Conservation (phyloP, 2,329 filamentous ascomycete species). For the Ilyonectria destructans region DNA sequence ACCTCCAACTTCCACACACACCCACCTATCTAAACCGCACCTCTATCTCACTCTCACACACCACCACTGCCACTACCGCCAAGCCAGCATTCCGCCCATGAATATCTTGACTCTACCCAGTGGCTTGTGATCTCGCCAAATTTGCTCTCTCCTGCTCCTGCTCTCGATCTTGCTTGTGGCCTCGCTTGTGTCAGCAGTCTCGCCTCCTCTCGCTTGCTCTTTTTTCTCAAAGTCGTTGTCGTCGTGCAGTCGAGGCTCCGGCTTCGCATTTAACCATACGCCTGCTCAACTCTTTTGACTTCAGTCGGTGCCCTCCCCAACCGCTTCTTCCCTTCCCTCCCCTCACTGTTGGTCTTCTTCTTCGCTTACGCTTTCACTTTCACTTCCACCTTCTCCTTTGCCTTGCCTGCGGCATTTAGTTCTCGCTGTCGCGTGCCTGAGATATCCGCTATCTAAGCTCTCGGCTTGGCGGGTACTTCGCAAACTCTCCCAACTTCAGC, state of each 20-base stretch:
- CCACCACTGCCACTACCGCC: constrained; percentile 18
- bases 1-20: constrained; percentile 17
- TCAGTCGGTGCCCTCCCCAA: constrained; percentile 18
- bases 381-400: neutral
- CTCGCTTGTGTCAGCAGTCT: too few relatives aligned
- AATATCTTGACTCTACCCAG: constrained; percentile 26
- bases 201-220: neutral
- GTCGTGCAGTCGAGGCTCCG: constrained; percentile 10
- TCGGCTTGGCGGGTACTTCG: constrained; percentile 18
- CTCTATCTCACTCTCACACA: too few relatives aligned
- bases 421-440: constrained; percentile 31
- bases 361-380: too few relatives aligned
- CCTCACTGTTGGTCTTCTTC: neutral
- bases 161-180: too few relatives aligned
- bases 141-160: constrained; percentile 18
- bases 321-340: constrained; percentile 14
- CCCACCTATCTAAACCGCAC: neutral
- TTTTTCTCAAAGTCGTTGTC: neutral
- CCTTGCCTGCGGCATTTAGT: constrained; percentile 17
- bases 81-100: constrained; percentile 13
- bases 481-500: constrained; percentile 19
- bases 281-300: constrained; percentile 28
- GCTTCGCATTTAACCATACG: constrained; percentile 30
- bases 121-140: constrained; percentile 26
- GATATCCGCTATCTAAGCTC: constrained; percentile 9